Evolutionary conservation across 768 basidiomycete species (phyloP).

Genomic region (Termitomyces sp.): DNA sequence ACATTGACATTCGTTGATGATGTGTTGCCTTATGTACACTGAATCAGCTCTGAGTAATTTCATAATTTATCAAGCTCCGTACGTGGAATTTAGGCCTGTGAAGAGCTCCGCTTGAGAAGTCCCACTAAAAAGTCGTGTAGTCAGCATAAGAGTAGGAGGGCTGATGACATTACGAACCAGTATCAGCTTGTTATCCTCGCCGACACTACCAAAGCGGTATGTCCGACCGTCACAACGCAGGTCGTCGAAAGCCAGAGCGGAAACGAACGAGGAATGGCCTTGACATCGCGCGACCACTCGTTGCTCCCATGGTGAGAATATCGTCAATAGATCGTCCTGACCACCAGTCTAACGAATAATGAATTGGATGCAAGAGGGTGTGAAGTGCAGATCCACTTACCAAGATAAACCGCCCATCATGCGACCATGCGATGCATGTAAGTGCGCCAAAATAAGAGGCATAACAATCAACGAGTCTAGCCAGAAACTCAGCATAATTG

Average conservation of each 20-base stretch:
- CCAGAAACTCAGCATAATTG: not conserved
- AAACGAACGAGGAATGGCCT: slow-evolving; percentile 94
- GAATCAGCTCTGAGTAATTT: not conserved
- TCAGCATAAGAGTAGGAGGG: slow-evolving; percentile 5
- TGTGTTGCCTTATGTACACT: slow-evolving; percentile 42
- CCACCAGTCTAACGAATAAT: slow-evolving; percentile 70
- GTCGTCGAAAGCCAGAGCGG: slow-evolving; percentile 87
- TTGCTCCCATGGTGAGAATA: slow-evolving; percentile 93
- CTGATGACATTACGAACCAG: slow-evolving; percentile 46
- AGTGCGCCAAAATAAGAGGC: slow-evolving; percentile 93
- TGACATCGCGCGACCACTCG: slow-evolving; percentile 94
- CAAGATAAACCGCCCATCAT: slow-evolving; percentile 90
- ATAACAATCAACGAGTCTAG: slow-evolving; percentile 88
- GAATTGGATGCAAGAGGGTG: not conserved
- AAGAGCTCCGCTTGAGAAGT: slow-evolving; percentile 87
- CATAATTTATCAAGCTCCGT: not conserved
- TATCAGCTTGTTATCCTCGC: slow-evolving; percentile 94
- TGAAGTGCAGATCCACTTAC: slow-evolving; percentile 34
- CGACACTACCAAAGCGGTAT: slow-evolving; percentile 93
- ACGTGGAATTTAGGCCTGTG: slow-evolving; percentile 81
- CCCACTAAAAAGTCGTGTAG: slow-evolving; percentile 59
- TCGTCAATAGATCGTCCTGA: slow-evolving; percentile 93
- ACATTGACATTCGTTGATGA: slow-evolving; percentile 73
- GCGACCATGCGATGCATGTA: slow-evolving; percentile 91
- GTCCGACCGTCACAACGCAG: slow-evolving; percentile 83